These are phyloP conservation scores for Teunomyces tritomae DNA, from an alignment of 805 yeast genomes.

Conservation along the genomic window DNA sequence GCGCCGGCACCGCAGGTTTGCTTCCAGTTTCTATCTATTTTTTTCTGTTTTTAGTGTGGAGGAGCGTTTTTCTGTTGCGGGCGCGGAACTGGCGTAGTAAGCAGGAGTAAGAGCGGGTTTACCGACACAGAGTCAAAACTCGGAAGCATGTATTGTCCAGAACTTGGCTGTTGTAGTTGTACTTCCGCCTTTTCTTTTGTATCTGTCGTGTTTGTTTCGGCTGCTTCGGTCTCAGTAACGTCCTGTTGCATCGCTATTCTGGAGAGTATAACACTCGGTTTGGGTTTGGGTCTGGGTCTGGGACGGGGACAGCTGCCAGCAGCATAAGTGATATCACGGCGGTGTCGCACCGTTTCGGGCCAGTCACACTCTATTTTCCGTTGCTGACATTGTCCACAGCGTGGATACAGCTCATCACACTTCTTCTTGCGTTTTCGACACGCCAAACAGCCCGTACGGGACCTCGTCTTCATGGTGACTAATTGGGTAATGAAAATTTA, in stretches of 20 bases:
- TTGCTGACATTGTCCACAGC: constrained; percentile 23
- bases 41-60: not conserved
- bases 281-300: constrained; percentile 7
- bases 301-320: not conserved
- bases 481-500: constrained; percentile 26
- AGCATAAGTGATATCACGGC: not conserved
- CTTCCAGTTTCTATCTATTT: not conserved
- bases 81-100: not conserved
- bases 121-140: not conserved
- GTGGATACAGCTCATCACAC: constrained; percentile 34
- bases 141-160: not conserved
- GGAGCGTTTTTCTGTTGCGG: too few relatives aligned
- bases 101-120: not conserved
- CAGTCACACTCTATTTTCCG: constrained; percentile 24
- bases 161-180: not conserved
- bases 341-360: constrained; percentile 16
- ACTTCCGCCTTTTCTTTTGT: too few relatives aligned
- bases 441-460: constrained; percentile 32
- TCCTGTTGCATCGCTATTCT: constrained; percentile 41
- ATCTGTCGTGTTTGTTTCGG: not conserved
- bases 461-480: constrained; percentile 21
- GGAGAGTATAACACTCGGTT: constrained; percentile 18
- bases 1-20: not conserved
- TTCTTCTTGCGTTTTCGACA: constrained; percentile 28
- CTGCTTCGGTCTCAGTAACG: constrained; percentile 2